These are phyloP conservation scores for Daldinia loculata DNA, from an alignment of 495 filamentous ascomycete genomes.

Conservation along the genomic window DNA sequence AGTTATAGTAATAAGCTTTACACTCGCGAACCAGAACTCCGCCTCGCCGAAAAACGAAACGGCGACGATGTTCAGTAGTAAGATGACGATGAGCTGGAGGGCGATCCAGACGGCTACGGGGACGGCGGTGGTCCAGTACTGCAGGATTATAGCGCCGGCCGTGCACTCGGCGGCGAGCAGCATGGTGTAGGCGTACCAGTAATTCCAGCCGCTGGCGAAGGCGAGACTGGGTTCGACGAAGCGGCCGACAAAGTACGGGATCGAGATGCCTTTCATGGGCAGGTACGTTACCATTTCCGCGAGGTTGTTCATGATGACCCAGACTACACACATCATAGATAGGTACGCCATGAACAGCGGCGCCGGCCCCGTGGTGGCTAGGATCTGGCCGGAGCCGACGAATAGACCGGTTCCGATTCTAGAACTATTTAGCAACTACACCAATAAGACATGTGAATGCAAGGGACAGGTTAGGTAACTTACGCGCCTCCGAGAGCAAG, in stretches of 20 bases:
- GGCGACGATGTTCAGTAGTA: conserved; percentile 58
- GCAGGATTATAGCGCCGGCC: conserved; percentile 61
- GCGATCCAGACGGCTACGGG: conserved; percentile 68
- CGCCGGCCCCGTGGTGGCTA: conserved; percentile 57
- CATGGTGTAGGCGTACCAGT: conserved; percentile 62
- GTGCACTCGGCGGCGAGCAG: conserved; percentile 60
- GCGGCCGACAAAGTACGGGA: conserved; percentile 73
- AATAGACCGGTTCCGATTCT: conserved; percentile 73
- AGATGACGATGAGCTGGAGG: conserved; percentile 56
- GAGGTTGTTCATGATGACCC: conserved; percentile 57
- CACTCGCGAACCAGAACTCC: conserved; percentile 70
- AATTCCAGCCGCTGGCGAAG: conserved; percentile 85
- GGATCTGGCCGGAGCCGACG: conserved; percentile 59
- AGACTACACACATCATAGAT: conserved; percentile 47
- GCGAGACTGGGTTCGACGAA: conserved; percentile 79
- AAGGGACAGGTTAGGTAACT: conserved; percentile 21
- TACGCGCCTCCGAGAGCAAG: conserved; percentile 72
- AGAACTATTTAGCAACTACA: conserved; percentile 8
- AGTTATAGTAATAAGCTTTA: conserved; percentile 76
- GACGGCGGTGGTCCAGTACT: conserved; percentile 63
- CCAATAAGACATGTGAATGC: background rate
- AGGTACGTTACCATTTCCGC: conserved; percentile 69
- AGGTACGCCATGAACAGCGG: conserved; percentile 65
- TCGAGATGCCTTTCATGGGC: conserved; percentile 63
- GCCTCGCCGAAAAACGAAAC: conserved; percentile 68